phyloP scores from a whole-genome alignment of 768 basidiomycete genomes.

The Termitomyces sp. region DNA sequence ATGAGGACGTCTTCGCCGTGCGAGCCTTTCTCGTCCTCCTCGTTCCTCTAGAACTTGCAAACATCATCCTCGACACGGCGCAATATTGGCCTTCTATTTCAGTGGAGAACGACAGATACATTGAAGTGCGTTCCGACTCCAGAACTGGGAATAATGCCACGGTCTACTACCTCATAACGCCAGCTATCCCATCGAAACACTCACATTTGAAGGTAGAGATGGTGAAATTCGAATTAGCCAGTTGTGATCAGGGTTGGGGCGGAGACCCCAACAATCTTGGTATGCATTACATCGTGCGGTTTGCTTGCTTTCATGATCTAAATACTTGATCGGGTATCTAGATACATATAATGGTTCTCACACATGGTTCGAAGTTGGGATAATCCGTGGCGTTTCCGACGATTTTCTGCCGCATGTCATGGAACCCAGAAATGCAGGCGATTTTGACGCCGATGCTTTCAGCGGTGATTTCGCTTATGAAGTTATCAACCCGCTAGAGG shows the following conservation, averaged over 20 bases:
- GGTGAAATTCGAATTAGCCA: conserved; percentile 16
- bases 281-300: conserved; percentile 14
- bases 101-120: neutral
- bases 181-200: conserved; percentile 9
- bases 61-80: conserved; percentile 22
- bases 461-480: conserved; percentile 1
- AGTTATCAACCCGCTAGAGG: conserved; percentile 11
- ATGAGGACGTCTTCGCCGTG: conserved; percentile 17
- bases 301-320: neutral
- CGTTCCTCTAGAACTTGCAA: conserved; percentile 25
- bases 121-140: conserved; percentile 7
- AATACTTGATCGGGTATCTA: conserved; percentile 5
- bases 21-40: conserved; percentile 12
- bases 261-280: conserved; percentile 14
- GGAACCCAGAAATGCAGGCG: neutral
- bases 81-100: conserved; percentile 24
- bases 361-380: conserved; percentile 31
- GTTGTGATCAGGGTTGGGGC: conserved; percentile 31
- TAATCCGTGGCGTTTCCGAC: conserved; percentile 17
- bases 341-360: conserved; percentile 26
- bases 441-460: conserved; percentile 4
- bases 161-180: conserved; percentile 18
- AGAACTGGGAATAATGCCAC: conserved; percentile 7
- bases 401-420: neutral
- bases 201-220: conserved; percentile 15